A percentile compares a stretch with the other conserved stretches of the same genome.
Evolutionary conservation across 768 basidiomycete genomes (phyloP).

Genomic region (Cubamyces lactineus): DNA sequence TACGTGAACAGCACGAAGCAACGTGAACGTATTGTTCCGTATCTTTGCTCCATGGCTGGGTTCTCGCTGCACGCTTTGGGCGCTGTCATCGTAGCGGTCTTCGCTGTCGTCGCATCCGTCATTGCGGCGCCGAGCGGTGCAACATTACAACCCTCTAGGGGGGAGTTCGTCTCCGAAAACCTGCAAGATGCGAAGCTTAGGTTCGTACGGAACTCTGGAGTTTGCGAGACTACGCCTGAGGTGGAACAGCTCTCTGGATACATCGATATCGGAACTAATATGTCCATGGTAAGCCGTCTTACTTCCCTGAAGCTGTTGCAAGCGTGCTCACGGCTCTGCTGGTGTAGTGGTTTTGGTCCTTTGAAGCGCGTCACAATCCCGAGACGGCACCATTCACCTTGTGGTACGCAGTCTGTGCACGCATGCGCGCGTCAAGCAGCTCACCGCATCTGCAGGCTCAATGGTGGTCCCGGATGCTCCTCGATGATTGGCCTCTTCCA

Average conservation of each 20-base stretch:
- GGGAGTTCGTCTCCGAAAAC: conserved; percentile 28
- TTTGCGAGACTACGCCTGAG: conserved; percentile 67
- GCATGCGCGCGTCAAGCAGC: too few relatives aligned
- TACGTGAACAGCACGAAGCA: too few relatives aligned
- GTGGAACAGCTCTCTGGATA: conserved; percentile 67
- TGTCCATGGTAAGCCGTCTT: conserved; percentile 51
- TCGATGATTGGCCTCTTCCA: conserved; percentile 64
- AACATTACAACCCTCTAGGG: conserved; percentile 3
- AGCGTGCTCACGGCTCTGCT: background rate
- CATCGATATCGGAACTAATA: conserved; percentile 56
- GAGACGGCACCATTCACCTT: conserved; percentile 68
- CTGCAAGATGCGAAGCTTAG: conserved; percentile 41
- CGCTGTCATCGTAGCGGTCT: background rate
- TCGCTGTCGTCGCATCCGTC: background rate
- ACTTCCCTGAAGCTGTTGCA: too few relatives aligned
- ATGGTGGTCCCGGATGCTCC: conserved; percentile 44
- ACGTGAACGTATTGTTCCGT: too few relatives aligned
- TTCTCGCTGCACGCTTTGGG: background rate
- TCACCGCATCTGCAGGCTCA: conserved; percentile 26
- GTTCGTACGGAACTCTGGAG: conserved; percentile 59
- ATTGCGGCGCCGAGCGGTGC: background rate
- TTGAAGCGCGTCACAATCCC: conserved; percentile 61
- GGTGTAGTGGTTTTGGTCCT: conserved; percentile 74
- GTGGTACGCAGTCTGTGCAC: conserved; percentile 43
- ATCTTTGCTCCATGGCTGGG: background rate